Base-by-base conservation (phyloP, 1,284 basidiomycete genomes). In the Trametes hirsuta region DNA sequence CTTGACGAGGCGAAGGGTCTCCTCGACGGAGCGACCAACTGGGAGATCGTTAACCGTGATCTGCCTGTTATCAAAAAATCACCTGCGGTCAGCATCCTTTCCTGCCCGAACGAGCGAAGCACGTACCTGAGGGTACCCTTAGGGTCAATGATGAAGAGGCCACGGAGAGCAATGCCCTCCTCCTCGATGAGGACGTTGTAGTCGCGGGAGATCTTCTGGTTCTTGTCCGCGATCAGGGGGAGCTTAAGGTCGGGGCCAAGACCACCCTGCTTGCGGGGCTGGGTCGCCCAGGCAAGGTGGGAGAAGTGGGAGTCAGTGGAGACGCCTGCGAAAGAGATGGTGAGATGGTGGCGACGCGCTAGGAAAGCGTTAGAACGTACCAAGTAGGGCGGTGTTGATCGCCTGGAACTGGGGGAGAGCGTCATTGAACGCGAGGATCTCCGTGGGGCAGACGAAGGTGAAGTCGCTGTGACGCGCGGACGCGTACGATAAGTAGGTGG, bases 401-500 rank as follows among this genome's bases (percentile, higher is more conserved):
- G 82, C 82, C 56, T 84, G 79, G 81, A 96, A 94, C 67, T 84
- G 79, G 47, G 84, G 72, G 48, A 95, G 84, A 6, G 91, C 88
- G 66, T 92, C 89, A 75, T 95, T 94, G 84, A 95, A 96, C 1
- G 94, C 94, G 47, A 95, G 85, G 72, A 96, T 95, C 77, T 96
- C 94, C 64, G 94, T 95, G 37, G 94, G 94, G 80, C 94, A 95
- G 69, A 95, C 93, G 70, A 95, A 93, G 49, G 89, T 92, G 74
- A 89, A 88, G 71, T 91, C 88, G 79, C 87, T 88, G 65, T 35
- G 37, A 48, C 42, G 47, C 53, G 8, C 30, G 35, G 39, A 41
- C 40, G 21, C 24, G 50, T 34, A 14, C 24, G 34, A 35, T 52
- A 30, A 56, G 41, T 12, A 61, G 57, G 24, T 64, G 53, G 60